Evolutionary conservation across 2,329 filamentous ascomycete species (phyloP).

Genomic region (Beauveria sp.): DNA sequence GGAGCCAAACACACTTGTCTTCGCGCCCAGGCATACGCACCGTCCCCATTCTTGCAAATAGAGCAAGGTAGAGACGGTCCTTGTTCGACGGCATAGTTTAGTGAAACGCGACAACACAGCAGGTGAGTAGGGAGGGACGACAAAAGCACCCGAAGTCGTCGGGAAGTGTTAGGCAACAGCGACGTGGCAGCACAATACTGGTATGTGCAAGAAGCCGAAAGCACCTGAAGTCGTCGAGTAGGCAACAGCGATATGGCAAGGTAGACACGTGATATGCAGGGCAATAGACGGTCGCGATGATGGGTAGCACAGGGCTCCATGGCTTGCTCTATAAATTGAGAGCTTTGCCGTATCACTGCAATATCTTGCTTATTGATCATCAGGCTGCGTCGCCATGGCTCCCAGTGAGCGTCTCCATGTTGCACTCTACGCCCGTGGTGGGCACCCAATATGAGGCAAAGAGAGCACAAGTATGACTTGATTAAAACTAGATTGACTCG

Average conservation of each 20-base stretch:
- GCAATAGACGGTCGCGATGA: not conserved
- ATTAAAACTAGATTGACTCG: not conserved
- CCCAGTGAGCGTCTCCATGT: not conserved
- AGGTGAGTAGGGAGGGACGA: too few species aligned
- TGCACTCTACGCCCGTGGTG: not conserved
- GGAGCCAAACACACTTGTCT: slow-evolving; percentile 10
- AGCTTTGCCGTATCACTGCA: not conserved
- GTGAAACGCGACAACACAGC: not conserved
- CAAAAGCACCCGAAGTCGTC: too few species aligned
- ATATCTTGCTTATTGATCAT: not conserved
- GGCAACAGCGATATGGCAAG: not conserved
- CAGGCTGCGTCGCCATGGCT: not conserved
- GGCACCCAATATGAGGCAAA: not conserved
- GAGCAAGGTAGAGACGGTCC: not conserved
- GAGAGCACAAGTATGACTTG: not conserved
- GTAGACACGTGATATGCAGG: not conserved
- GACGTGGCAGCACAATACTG: not conserved
- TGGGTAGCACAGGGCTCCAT: not conserved
- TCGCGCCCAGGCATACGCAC: slow-evolving; percentile 12
- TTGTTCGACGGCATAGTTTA: not conserved
- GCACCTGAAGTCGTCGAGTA: not conserved
- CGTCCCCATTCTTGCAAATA: not conserved
- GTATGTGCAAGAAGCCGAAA: not conserved
- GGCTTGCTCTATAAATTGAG: not conserved
- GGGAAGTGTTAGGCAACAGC: too few species aligned